Conservation (phyloP, 2,329 filamentous ascomycete species). For the Aspergillus niger region DNA sequence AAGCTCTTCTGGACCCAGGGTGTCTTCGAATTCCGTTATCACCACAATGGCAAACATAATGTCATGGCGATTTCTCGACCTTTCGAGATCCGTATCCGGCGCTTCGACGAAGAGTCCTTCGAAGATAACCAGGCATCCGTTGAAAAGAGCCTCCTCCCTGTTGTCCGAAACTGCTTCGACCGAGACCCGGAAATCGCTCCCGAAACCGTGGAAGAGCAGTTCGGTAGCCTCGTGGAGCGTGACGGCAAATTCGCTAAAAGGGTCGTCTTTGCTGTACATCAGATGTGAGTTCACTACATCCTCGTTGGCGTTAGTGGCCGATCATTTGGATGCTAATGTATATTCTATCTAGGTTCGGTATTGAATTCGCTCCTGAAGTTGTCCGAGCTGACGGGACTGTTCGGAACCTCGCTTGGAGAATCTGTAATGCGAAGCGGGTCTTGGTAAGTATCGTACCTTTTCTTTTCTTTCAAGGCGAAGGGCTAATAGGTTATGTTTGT, state of each 20-base stretch:
- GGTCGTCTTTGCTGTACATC: conserved; percentile 89
- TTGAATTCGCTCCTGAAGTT: conserved; percentile 91
- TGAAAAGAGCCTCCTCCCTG: conserved; percentile 74
- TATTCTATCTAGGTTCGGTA: conserved; percentile 65
- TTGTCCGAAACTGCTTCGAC: conserved; percentile 91
- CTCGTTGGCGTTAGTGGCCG: too few relatives aligned
- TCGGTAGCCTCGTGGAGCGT: conserved; percentile 80
- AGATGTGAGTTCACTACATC: conserved; percentile 64
- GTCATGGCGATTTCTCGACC: conserved; percentile 93
- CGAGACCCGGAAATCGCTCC: conserved; percentile 89
- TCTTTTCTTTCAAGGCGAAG: not conserved
- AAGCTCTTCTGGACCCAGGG: conserved; percentile 97
- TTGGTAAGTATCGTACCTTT: conserved; percentile 61
- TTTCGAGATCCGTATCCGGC: conserved; percentile 83
- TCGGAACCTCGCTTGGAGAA: conserved; percentile 86
- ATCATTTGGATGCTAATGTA: conserved; percentile 9
- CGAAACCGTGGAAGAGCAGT: conserved; percentile 73
- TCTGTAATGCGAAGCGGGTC: conserved; percentile 94
- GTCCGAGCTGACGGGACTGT: conserved; percentile 91
- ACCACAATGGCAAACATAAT: conserved; percentile 88
- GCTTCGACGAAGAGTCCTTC: conserved; percentile 75
- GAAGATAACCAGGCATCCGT: conserved; percentile 65
- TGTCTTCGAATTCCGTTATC: conserved; percentile 95
- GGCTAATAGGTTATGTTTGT: not conserved
- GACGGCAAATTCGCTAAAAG: conserved; percentile 86